Base-by-base conservation (phyloP, 1,139 yeast genomes). In the Zygoascus sp. region DNA sequence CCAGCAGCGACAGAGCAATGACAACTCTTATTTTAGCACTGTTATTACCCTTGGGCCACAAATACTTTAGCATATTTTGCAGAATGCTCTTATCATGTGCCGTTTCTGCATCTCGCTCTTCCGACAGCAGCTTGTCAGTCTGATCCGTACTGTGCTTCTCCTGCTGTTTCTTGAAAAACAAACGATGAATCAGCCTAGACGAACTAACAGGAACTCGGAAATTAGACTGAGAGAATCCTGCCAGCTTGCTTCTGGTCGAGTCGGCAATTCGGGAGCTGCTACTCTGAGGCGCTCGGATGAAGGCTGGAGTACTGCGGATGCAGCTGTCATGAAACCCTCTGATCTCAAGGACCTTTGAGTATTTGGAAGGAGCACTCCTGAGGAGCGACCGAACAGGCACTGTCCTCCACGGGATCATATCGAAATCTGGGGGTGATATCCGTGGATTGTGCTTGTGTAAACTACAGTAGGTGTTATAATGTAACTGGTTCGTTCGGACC, bases 41-140 rank as follows among this genome's bases (percentile, higher is more conserved):
- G 4, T 77, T 70, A 54, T 86, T 83, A 55, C 79, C 78, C 52
- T 70, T 68, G 21, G 99, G 99, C 99, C 99, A 92, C 21, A 92
- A 76, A 50, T 95, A 92, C 37, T 79, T 72, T 55, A 85, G 60
- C 43, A 90, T 52, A 32, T 62, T 59, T n/a, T 51, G 49, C 17
- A 66, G 45, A 34, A 66, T 66, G 9, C 54, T 52, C 22, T 53
- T 48, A 25, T 61, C 63, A n/a, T 32, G 19, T 7, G 22, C 39
- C 11, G 39, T 21, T 17, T 10, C 23, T 54, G 46, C 23, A 32
- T 42, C 22, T 45, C 46, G 17, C 21, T 40, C 13, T 21, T 40
- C 43, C 15, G 37, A 30, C 21, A 40, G 36, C 27, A 40, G 28
- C 13, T 19, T 27, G 16, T 35, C 39, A 5, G 39, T 35, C 4